Evolutionary conservation across 129 eudicot species (phyloP).

Genomic region (Deinandra increscens): DNA sequence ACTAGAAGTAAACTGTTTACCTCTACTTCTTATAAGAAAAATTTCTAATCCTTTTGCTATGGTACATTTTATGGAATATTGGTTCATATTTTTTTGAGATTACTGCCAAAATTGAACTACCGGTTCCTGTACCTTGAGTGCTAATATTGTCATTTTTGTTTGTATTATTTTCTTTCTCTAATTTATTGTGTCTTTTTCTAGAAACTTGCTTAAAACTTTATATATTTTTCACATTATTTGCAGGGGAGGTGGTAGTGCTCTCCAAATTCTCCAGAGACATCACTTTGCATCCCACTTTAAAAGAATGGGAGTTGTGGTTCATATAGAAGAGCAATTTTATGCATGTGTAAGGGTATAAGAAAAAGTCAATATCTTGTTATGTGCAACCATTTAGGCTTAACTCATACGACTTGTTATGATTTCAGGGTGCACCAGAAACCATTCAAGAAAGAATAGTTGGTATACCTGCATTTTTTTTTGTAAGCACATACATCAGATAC

Average conservation of each 20-base stretch:
- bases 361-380: not conserved
- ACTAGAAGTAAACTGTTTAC: too few species aligned
- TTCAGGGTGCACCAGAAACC: conserved; percentile 99
- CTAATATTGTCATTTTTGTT: too few species aligned
- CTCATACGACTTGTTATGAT: conserved; percentile 9
- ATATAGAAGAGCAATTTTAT: conserved; percentile 79
- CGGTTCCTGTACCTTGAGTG: too few species aligned
- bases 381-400: not conserved
- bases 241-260: conserved; percentile 76
- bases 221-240: conserved; percentile 12
- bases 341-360: conserved; percentile 80
- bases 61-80: too few species aligned
- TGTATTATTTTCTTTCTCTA: not conserved
- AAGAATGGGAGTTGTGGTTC: conserved; percentile 96
- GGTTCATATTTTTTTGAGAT: too few species aligned
- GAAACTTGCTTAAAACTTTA: too few species aligned
- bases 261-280: conserved; percentile 94
- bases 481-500: conserved; percentile 74
- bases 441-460: conserved; percentile 73
- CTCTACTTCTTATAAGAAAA: too few species aligned
- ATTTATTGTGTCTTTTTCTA: not conserved
- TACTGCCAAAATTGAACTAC: too few species aligned
- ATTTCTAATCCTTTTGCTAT: too few species aligned
- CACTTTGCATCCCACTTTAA: conserved; percentile 95
- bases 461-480: conserved; percentile 69